Percentiles rank a stretch among this genome's conserved stretches.
phyloP scores from a whole-genome alignment of 2,329 filamentous ascomycete genomes.

The Apiospora aurea region DNA sequence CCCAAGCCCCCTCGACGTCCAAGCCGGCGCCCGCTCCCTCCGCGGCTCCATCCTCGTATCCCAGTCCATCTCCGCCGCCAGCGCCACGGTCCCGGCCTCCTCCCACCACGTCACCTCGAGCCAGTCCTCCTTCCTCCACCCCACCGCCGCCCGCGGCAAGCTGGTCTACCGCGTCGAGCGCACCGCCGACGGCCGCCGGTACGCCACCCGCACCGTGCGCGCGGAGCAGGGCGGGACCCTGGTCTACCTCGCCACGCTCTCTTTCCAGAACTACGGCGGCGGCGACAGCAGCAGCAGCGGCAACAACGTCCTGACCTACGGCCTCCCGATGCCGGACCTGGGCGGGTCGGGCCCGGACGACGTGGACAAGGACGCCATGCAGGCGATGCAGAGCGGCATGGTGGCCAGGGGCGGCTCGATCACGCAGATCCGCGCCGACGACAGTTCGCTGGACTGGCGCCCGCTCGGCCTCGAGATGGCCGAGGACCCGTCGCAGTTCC shows the following conservation, averaged over 20 bases:
- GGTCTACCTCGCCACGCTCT: neutral
- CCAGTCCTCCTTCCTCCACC: slow-evolving; percentile 24
- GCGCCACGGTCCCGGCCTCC: slow-evolving; percentile 19
- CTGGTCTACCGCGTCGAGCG: slow-evolving; percentile 25
- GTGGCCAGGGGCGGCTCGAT: neutral
- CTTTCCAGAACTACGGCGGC: slow-evolving; percentile 22
- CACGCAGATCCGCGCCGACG: slow-evolving; percentile 3
- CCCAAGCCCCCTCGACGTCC: neutral
- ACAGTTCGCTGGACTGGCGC: neutral
- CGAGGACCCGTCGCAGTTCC: slow-evolving; percentile 4
- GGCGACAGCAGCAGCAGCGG: neutral
- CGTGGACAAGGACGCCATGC: neutral
- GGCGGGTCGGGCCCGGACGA: slow-evolving; percentile 4
- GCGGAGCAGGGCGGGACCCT: slow-evolving; percentile 15
- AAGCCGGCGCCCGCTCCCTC: slow-evolving; percentile 14
- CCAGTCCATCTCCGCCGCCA: slow-evolving; percentile 24
- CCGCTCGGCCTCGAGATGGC: neutral
- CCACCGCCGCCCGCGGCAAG: neutral
- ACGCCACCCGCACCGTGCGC: slow-evolving; percentile 24
- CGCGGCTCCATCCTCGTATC: slow-evolving; percentile 24
- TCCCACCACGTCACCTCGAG: slow-evolving; percentile 14
- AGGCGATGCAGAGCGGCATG: neutral
- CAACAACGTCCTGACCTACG: slow-evolving; percentile 1
- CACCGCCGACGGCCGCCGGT: slow-evolving; percentile 22
- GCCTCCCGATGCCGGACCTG: neutral